Base-by-base conservation (phyloP, 208 protist genomes). In the Trypanosoma cruzi region DNA sequence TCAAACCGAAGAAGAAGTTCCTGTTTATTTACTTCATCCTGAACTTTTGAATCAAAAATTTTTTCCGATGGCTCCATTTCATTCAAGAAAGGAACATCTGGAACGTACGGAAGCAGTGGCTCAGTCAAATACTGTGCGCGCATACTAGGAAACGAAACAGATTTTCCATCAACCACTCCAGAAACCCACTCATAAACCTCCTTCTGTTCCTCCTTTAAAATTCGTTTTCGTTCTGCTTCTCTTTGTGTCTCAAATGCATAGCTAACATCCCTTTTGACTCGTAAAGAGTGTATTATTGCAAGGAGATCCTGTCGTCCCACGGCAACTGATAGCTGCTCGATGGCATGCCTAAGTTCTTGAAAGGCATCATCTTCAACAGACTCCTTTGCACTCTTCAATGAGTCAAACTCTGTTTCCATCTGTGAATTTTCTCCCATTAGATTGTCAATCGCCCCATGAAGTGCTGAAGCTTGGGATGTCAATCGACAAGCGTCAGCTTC, bases 401-500 rank as follows among this genome's bases (percentile, higher is more conserved):
- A 73, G 46, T 71, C 40, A 10, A 73, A 24, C 46, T 79, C 73
- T 7, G 37, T 28, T 29, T 79, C 67, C 64, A 68, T 59, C 28
- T 69, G 56, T 49, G 64, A 49, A 60, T 73, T 79, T 42, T 73
- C 52, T 18, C 49, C 29, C 1, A 26, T 7, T 29, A 79, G 31
- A 18, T 36, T 68, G 32, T 6, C n/a, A 26, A 72, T 1, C 32
- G 67, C 59, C n/a, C 50, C 58, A 6, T 64, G 50, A 14, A 91
- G 69, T 24, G 81, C 68, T 29, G 76, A 65, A 24, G 87, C 22
- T 75, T 88, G 75, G 16, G 81, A 68, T 16, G 48, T 58, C 28
- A 85, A 49, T 32, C 59, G 64, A 54, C 80, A 73, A 67, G 81
- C 71, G 58, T 83, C 75, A 20, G 56, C 66, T 46, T 79, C 66